phyloP scores from a whole-genome alignment of 2,329 filamentous ascomycete genomes.

The Exophiala spinifera region DNA sequence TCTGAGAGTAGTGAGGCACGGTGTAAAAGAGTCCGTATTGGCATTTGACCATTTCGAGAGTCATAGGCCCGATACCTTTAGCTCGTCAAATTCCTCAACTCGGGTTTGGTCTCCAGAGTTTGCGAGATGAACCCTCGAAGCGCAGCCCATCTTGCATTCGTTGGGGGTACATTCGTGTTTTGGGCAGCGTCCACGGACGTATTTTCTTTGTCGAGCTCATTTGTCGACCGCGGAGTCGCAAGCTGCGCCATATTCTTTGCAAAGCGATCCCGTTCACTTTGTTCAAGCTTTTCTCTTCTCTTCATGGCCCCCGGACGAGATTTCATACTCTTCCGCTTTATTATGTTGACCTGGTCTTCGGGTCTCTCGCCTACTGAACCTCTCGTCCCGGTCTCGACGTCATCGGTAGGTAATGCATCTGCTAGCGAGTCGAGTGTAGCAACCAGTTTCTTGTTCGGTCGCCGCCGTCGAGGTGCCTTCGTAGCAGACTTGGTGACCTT shows the following conservation, averaged over 20 bases:
- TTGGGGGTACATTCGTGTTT: conserved; percentile 34
- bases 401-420: conserved; percentile 69
- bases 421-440: conserved; percentile 72
- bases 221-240: conserved; percentile 26
- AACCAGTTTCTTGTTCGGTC: conserved; percentile 73
- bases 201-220: conserved; percentile 12
- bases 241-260: conserved; percentile 77
- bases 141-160: conserved; percentile 70
- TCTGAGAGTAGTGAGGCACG: too few species aligned
- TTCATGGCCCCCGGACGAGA: conserved; percentile 76
- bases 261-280: conserved; percentile 78
- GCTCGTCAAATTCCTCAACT: conserved; percentile 12
- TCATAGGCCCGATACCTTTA: neutral
- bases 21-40: too few species aligned
- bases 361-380: conserved; percentile 31
- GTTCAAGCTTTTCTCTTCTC: conserved; percentile 75
- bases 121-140: conserved; percentile 78
- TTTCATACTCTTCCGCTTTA: conserved; percentile 71
- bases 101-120: conserved; percentile 73
- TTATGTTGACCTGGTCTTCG: conserved; percentile 59
- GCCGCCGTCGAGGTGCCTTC: conserved; percentile 55
- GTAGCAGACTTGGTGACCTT: conserved; percentile 62
- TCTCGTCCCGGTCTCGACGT: conserved; percentile 44
- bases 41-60: too few species aligned
- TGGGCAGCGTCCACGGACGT: conserved; percentile 12